Base-by-base conservation (phyloP, 2,329 filamentous ascomycete species). In the Cladophialophora immunda region DNA sequence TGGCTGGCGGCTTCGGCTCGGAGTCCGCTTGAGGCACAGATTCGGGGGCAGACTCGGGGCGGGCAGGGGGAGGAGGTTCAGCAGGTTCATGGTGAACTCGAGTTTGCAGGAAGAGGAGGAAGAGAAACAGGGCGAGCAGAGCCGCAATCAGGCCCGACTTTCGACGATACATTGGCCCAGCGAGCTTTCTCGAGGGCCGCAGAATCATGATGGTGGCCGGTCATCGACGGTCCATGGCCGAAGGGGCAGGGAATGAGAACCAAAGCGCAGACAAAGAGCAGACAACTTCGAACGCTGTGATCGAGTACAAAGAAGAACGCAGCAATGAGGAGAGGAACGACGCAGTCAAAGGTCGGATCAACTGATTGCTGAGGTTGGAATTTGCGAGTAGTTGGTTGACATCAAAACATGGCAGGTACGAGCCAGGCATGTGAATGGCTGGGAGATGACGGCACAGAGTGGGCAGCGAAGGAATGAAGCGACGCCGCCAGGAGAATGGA, bases 101-200 rank as follows among this genome's bases (percentile, higher is more conserved):
- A 45, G 59, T 62, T 13, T 68, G 66, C n/a, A 70, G 57, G 53
- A 66, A 68, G 52, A 70, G 60, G 59, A 70, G 60, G 32, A 68
- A 50, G 55, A 59, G 38, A 58, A 70, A 56, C 9, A 68, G 54
- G 53, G 52, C 36, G 25, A 70, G 66, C 6, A 70, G 54, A 25
- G 29, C 54, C n/a, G 61, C 60, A 38, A 66, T 55, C 7, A 67
- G 34, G 54, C 58, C 50, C n/a, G 60, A 38, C 54, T 62, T 65
- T 58, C 68, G 66, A 54, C 68, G 62, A 66, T 64, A 53, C 68
- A 64, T 64, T 67, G 52, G 57, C 27, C 63, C 63, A 13, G 41
- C 19, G 27, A 41, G 55, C 32, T 34, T 53, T 52, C 19, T 61
- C 58, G 29, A 27, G 30, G 59, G 50, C 34, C 50, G 50, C 52